A percentile compares a stretch with the other conserved stretches of the same genome.
Conservation (phyloP, 257 asterid genomes). For the Jasminum sambac region DNA sequence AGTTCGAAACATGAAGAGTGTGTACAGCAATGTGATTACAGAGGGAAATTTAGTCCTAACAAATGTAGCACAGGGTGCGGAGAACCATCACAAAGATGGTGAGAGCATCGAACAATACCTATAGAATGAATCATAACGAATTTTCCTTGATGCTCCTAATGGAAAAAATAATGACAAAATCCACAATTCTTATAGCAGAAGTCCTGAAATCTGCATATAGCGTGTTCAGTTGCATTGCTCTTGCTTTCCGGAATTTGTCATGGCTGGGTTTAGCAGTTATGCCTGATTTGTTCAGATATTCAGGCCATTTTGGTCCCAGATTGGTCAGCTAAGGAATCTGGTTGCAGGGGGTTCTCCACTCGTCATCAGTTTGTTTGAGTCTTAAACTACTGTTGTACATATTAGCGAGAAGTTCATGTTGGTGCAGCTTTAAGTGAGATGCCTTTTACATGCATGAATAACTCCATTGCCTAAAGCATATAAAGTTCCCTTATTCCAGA, state of each 20-base stretch:
- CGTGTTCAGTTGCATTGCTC: not conserved
- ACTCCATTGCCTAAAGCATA: not conserved
- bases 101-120: constrained; percentile 22
- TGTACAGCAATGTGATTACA: constrained; percentile 65
- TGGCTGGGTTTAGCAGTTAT: not conserved
- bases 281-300: not conserved
- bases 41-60: constrained; percentile 82
- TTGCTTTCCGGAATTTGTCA: not conserved
- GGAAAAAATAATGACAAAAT: not conserved
- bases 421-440: not conserved
- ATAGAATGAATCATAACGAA: not conserved
- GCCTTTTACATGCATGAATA: not conserved
- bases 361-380: not conserved
- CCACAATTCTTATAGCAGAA: not conserved
- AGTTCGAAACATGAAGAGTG: constrained; percentile 67
- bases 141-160: not conserved
- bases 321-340: not conserved
- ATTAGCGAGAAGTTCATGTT: not conserved
- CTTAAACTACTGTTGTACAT: not conserved
- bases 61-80: constrained; percentile 87
- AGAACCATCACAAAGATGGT: constrained; percentile 94
- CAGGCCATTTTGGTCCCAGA: not conserved
- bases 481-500: not conserved
- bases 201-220: not conserved
- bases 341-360: not conserved